Conservation (phyloP, 306 rosid species). For the Quercus gilva region DNA sequence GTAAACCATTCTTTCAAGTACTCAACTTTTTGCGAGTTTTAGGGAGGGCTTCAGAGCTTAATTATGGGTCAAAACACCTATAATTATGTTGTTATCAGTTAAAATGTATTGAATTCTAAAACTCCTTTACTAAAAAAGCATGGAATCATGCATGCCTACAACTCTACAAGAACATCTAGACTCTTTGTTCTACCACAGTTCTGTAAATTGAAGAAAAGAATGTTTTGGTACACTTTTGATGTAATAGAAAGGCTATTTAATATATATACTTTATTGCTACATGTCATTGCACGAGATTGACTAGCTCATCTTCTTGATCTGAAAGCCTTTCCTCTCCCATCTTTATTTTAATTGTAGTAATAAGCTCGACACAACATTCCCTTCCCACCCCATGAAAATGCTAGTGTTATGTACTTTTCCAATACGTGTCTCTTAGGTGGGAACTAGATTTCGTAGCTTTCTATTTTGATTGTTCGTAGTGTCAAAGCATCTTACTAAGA, state of each 20-base stretch:
- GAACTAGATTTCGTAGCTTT: background rate
- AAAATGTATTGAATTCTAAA: background rate
- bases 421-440: background rate
- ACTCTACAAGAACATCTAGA: background rate
- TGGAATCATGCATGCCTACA: constrained; percentile 7
- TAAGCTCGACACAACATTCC: background rate
- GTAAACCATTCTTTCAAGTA: too few relatives aligned
- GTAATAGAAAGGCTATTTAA: background rate
- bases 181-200: background rate
- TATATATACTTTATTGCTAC: background rate
- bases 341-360: background rate
- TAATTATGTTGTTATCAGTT: background rate
- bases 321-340: constrained; percentile 11
- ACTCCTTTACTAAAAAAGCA: constrained; percentile 11
- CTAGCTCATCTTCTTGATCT: background rate
- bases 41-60: too few relatives aligned
- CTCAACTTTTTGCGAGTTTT: too few relatives aligned
- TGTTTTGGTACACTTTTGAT: constrained; percentile 5
- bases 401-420: background rate
- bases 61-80: too few relatives aligned
- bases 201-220: constrained; percentile 40
- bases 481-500: too few relatives aligned
- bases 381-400: background rate
- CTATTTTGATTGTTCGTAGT: too few relatives aligned
- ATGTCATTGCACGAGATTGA: background rate